Conservation (phyloP, 345 rosid genomes). For the Cardamine occulta region DNA sequence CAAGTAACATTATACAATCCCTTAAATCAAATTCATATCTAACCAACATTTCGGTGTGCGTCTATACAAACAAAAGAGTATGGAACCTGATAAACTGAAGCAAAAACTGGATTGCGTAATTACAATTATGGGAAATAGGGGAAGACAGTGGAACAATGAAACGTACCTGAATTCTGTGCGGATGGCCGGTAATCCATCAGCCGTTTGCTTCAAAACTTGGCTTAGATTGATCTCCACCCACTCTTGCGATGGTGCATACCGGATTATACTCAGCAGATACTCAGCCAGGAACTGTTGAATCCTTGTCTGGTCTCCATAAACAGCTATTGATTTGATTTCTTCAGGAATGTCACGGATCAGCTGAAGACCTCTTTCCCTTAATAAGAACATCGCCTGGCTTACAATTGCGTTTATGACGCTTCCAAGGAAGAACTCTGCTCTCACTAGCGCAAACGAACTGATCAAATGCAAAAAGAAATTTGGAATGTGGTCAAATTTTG, state of each 20-base stretch:
- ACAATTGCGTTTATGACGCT: conserved; percentile 90
- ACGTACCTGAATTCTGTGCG: conserved; percentile 79
- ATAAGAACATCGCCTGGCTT: conserved; percentile 86
- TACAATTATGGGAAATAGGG: not conserved
- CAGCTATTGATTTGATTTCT: conserved; percentile 76
- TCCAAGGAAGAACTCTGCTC: conserved; percentile 77
- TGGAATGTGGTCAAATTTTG: not conserved
- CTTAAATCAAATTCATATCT: not conserved
- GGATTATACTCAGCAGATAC: conserved; percentile 83
- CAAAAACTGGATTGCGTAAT: not conserved
- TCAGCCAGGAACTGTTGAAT: conserved; percentile 91
- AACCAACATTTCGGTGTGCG: not conserved
- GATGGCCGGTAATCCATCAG: conserved; percentile 55
- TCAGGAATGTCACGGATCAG: conserved; percentile 95
- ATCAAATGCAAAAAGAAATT: conserved; percentile 8
- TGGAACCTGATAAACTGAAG: not conserved
- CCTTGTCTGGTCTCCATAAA: conserved; percentile 90
- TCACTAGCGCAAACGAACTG: conserved; percentile 83
- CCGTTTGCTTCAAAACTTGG: conserved; percentile 61
- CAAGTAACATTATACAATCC: not conserved
- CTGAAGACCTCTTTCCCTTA: conserved; percentile 81
- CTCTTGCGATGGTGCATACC: conserved; percentile 78
- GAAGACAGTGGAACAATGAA: conserved; percentile 6
- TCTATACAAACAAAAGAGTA: not conserved
- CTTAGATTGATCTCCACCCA: conserved; percentile 91